These are phyloP conservation scores for Steccherinum ochraceum DNA, from an alignment of 768 basidiomycete genomes.

Conservation along the genomic window DNA sequence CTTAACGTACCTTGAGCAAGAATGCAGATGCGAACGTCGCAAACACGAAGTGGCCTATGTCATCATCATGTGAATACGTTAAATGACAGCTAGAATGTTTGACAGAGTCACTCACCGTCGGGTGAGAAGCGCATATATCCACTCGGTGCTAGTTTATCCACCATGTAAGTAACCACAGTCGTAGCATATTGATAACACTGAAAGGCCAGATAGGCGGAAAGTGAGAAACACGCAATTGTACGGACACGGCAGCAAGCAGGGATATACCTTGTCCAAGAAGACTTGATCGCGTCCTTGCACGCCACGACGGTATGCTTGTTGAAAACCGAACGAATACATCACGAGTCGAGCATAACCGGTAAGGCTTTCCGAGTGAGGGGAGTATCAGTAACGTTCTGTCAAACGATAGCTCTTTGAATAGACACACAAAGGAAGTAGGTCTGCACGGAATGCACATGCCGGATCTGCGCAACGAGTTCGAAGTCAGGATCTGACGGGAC, in stretches of 20 bases:
- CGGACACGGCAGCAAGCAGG: background rate
- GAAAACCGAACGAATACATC: conserved; percentile 84
- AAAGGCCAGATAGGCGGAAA: background rate
- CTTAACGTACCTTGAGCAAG: conserved; percentile 65
- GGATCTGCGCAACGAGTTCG: conserved; percentile 35
- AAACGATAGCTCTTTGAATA: background rate
- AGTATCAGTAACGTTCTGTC: conserved; percentile 3
- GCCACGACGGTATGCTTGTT: conserved; percentile 72
- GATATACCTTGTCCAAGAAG: conserved; percentile 59
- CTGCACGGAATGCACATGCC: conserved; percentile 53
- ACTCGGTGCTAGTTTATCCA: conserved; percentile 57
- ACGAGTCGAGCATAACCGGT: conserved; percentile 75
- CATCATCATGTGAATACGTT: background rate
- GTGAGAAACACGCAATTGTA: background rate
- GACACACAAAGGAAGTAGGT: conserved; percentile 67
- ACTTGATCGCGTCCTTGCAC: conserved; percentile 54
- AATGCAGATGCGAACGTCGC: conserved; percentile 80
- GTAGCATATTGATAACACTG: conserved; percentile 72
- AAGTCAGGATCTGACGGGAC: background rate
- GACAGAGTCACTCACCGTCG: conserved; percentile 44
- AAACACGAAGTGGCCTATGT: conserved; percentile 66
- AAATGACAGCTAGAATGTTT: background rate
- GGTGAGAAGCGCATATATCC: conserved; percentile 77
- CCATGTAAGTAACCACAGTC: conserved; percentile 56
- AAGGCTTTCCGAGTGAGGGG: conserved; percentile 36